These are phyloP conservation scores for Citrus glauca DNA, from an alignment of 345 rosid species.

Conservation along the genomic window DNA sequence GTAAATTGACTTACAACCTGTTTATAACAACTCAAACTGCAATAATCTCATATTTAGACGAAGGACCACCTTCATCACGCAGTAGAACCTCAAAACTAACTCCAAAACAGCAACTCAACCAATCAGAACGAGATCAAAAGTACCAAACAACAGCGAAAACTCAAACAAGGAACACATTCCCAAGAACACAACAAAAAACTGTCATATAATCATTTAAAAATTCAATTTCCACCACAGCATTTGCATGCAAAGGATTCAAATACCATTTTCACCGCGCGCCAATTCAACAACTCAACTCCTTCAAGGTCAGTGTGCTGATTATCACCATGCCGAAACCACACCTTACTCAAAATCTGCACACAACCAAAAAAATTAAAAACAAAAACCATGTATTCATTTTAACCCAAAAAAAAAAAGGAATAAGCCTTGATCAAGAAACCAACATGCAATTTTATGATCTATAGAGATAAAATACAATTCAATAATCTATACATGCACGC, in stretches of 20 bases:
- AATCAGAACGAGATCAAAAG: neutral
- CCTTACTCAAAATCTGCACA: neutral
- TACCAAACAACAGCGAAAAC: neutral
- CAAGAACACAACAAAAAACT: neutral
- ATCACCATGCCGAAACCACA: neutral
- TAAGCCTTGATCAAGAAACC: neutral
- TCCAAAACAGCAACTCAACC: neutral
- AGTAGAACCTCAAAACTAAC: neutral
- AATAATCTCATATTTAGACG: neutral
- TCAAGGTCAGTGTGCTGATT: neutral
- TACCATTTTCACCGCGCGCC: constrained; percentile 17
- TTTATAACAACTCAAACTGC: neutral
- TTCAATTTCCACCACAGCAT: neutral
- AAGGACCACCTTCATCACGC: neutral
- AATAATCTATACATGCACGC: neutral
- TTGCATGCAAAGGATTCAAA: constrained; percentile 16
- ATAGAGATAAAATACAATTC: neutral
- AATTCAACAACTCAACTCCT: neutral
- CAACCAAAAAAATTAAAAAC: neutral
- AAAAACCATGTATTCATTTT: neutral
- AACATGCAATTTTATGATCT: neutral
- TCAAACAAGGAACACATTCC: neutral
- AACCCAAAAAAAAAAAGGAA: neutral
- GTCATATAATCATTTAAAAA: neutral
- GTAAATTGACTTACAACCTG: neutral